Evolutionary conservation across 306 rosid genomes (phyloP), one percentile per base, ranked within the genome.

Genomic region (Canavalia gladiata): DNA sequence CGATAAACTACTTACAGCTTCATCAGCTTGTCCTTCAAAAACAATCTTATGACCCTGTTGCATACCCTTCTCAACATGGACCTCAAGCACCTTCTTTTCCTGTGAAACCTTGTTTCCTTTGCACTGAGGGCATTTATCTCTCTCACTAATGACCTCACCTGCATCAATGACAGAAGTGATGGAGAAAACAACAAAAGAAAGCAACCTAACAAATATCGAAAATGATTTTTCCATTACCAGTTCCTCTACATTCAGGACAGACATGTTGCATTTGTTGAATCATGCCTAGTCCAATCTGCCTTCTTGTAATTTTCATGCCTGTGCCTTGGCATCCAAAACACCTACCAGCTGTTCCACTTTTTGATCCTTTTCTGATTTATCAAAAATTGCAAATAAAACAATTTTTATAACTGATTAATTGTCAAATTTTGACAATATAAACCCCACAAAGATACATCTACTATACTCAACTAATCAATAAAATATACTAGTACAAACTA

Each of bases 11-110:
- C 92, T 85, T 83, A 90, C 97, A 29, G 94, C 91, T 79, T 90
- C 94, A 87, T 90, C 94, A 18, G 97, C 97, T 80, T 90, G 92
- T 58, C 95, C 95, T 8, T 87, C 89, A 47, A 90, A 92, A 68
- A 78, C 85, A 85, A 92, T 87, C 86, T 90, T 92, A 82, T 90
- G 90, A 54, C 90, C 91, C 71, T 90, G 75, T 73, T 85, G 92
- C 97, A 90, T 90, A 51, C 97, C 97, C 77, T 90, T 90, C 59
- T 90, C 92, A 29, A 92, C 95, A 57, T 86, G 73, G 68, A 92
- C 97, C 78, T 89, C 92, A 76, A 89, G 78, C 72, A 89, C 94
- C 89, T 87, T 92, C 92, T 89, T 90, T 85, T 90, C 95, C 68
- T 88, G 91, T 29, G 67, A 51, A 74, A 90, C 78, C 83, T 90